Conservation (phyloP, 345 rosid species). For the Moricandia moricandioides region DNA sequence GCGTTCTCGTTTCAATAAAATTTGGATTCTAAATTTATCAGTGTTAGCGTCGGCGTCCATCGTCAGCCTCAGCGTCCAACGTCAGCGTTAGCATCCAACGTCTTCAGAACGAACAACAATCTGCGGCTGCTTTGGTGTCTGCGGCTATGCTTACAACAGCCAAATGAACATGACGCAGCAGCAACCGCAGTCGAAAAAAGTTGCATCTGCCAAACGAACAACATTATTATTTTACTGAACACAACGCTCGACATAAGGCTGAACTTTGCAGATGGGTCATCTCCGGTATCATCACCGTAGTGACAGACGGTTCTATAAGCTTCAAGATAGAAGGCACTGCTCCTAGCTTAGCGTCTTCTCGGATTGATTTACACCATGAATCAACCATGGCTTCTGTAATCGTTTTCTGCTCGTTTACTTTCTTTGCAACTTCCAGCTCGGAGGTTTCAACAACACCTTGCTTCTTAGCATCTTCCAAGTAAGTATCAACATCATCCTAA, state of each 20-base stretch:
- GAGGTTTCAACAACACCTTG: conserved; percentile 38
- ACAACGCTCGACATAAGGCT: conserved; percentile 74
- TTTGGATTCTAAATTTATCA: too few species aligned
- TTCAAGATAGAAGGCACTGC: conserved; percentile 69
- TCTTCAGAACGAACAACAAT: too few species aligned
- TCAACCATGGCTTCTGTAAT: conserved; percentile 74
- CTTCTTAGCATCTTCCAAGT: conserved; percentile 45
- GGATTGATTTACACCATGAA: conserved; percentile 65
- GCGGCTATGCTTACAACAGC: too few species aligned
- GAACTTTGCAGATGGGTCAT: conserved; percentile 53
- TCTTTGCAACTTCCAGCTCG: conserved; percentile 27
- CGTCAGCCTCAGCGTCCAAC: too few species aligned
- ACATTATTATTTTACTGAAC: conserved; percentile 76
- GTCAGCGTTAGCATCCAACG: too few species aligned
- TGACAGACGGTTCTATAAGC: conserved; percentile 95
- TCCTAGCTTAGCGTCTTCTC: conserved; percentile 57
- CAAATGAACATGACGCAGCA: too few species aligned
- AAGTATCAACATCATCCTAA: conserved; percentile 44
- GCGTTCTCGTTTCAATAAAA: too few species aligned
- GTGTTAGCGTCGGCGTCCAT: too few species aligned
- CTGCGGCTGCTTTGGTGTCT: too few species aligned
- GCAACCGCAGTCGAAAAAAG: too few species aligned
- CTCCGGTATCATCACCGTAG: conserved; percentile 84
- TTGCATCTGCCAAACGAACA: too few species aligned
- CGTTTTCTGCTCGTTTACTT: conserved; percentile 49